A percentile compares a stretch with the other conserved stretches of the same genome.
Evolutionary conservation across 2,329 filamentous ascomycete species (phyloP).

Genomic region (Westerdykella aurantiaca): DNA sequence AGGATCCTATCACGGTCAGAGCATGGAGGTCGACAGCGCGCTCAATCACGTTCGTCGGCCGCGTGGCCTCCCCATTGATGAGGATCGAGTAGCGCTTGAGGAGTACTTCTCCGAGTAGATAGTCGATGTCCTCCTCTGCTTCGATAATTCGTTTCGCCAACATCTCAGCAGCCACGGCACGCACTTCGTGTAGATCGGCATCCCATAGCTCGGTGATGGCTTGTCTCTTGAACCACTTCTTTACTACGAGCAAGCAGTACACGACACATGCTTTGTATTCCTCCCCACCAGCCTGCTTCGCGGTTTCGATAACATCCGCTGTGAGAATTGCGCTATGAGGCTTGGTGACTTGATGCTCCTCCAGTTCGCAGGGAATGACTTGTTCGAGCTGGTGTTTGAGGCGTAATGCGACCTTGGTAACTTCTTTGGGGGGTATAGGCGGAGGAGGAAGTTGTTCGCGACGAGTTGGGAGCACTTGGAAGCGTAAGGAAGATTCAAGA

Average conservation of each 20-base stretch:
- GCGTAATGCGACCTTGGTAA: slow-evolving; percentile 83
- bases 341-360: slow-evolving; percentile 65
- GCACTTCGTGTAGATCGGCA: slow-evolving; percentile 71
- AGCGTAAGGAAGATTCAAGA: slow-evolving; percentile 6
- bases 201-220: slow-evolving; percentile 83
- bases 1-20: slow-evolving; percentile 78
- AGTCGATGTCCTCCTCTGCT: slow-evolving; percentile 68
- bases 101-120: slow-evolving; percentile 73
- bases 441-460: slow-evolving; percentile 55
- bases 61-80: slow-evolving; percentile 62
- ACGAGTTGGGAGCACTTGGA: slow-evolving; percentile 60
- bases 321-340: slow-evolving; percentile 87
- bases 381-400: slow-evolving; percentile 87
- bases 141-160: slow-evolving; percentile 91
- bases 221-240: slow-evolving; percentile 75
- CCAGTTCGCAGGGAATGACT: slow-evolving; percentile 83
- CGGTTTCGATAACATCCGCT: slow-evolving; percentile 68
- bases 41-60: slow-evolving; percentile 82
- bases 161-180: slow-evolving; percentile 80
- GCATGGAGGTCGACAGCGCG: slow-evolving; percentile 91
- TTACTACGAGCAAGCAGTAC: slow-evolving; percentile 70
- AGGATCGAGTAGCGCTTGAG: slow-evolving; percentile 85
- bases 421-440: slow-evolving; percentile 68
- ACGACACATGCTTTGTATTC: slow-evolving; percentile 76
- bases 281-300: slow-evolving; percentile 71